A percentile compares a stretch with the other conserved stretches of the same genome.
phyloP scores from a whole-genome alignment of 2,329 filamentous ascomycete species.

The Mycosphaerella sp. region DNA sequence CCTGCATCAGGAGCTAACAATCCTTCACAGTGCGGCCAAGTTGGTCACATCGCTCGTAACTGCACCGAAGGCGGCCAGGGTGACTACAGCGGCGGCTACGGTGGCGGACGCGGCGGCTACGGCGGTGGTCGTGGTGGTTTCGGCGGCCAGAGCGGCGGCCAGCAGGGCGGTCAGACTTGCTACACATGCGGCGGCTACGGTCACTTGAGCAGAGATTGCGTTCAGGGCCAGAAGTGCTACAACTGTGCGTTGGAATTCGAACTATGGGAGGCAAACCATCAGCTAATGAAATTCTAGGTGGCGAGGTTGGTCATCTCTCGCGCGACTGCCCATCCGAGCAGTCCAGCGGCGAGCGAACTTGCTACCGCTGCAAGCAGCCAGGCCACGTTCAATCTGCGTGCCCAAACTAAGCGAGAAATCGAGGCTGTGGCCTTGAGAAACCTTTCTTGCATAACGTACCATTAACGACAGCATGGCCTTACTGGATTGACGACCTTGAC shows the following conservation, averaged over 20 bases:
- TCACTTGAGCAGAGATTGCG: conserved; percentile 86
- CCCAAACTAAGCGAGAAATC: conserved; percentile 59
- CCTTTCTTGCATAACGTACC: conserved; percentile 19
- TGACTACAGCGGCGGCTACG: conserved; percentile 40
- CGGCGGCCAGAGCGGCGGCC: conserved; percentile 26
- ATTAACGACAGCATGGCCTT: conserved; percentile 24
- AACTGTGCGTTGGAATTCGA: conserved; percentile 61
- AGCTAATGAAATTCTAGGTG: conserved; percentile 44
- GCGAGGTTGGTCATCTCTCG: conserved; percentile 88
- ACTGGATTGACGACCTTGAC: conserved; percentile 31
- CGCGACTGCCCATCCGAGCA: conserved; percentile 89
- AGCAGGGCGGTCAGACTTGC: conserved; percentile 66
- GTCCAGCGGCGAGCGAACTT: conserved; percentile 76
- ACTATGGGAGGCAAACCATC: conserved; percentile 4
- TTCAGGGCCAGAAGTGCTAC: conserved; percentile 99
- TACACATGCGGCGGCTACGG: conserved; percentile 97
- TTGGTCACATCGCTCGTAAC: conserved; percentile 93
- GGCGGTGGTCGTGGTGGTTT: conserved; percentile 44
- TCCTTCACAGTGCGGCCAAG: conserved; percentile 94
- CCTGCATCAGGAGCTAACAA: conserved; percentile 44
- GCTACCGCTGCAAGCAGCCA: conserved; percentile 85
- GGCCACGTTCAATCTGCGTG: conserved; percentile 93
- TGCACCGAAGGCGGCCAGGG: conserved; percentile 61
- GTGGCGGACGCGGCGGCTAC: conserved; percentile 37
- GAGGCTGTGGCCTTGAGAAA: conserved; percentile 21